phyloP scores from a whole-genome alignment of 2,329 filamentous ascomycete genomes.

The Aaosphaeria arxii region DNA sequence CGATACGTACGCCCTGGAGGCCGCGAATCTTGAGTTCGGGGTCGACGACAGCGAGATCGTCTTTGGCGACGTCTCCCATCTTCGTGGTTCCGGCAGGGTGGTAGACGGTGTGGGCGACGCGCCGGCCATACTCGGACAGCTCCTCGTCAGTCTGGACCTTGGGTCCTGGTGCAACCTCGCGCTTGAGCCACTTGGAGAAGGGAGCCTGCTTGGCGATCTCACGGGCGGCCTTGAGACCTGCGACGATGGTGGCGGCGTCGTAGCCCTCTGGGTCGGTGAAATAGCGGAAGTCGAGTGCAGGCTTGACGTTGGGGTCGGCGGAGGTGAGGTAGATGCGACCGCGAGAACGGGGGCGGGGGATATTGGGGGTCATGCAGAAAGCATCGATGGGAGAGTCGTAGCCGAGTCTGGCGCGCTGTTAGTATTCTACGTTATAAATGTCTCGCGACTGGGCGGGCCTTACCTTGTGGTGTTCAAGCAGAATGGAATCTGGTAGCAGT shows the following conservation, averaged over 20 bases:
- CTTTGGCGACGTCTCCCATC: constrained; percentile 73
- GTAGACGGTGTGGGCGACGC: constrained; percentile 84
- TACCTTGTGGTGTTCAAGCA: constrained; percentile 75
- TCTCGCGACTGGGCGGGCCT: constrained; percentile 2
- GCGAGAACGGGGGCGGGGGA: constrained; percentile 75
- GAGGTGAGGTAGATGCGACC: constrained; percentile 77
- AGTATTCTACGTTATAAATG: background rate
- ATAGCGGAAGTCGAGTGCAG: constrained; percentile 83
- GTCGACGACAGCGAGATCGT: constrained; percentile 78
- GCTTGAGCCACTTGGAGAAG: constrained; percentile 80
- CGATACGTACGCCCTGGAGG: constrained; percentile 71
- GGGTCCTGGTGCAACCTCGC: constrained; percentile 76
- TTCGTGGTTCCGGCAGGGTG: constrained; percentile 87
- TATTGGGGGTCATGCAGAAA: constrained; percentile 93
- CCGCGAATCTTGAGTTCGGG: constrained; percentile 69
- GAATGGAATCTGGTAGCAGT: constrained; percentile 95
- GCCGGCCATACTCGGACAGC: constrained; percentile 75
- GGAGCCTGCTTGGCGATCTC: constrained; percentile 54
- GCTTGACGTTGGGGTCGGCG: constrained; percentile 71
- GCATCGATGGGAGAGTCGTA: constrained; percentile 70
- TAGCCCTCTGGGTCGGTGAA: constrained; percentile 85
- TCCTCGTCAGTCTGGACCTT: constrained; percentile 73
- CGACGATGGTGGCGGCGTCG: constrained; percentile 57
- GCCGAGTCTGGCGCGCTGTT: constrained; percentile 53
- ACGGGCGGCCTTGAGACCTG: constrained; percentile 17